Base-by-base conservation (phyloP, 495 filamentous ascomycete genomes). In the Penicillium odoratum region DNA sequence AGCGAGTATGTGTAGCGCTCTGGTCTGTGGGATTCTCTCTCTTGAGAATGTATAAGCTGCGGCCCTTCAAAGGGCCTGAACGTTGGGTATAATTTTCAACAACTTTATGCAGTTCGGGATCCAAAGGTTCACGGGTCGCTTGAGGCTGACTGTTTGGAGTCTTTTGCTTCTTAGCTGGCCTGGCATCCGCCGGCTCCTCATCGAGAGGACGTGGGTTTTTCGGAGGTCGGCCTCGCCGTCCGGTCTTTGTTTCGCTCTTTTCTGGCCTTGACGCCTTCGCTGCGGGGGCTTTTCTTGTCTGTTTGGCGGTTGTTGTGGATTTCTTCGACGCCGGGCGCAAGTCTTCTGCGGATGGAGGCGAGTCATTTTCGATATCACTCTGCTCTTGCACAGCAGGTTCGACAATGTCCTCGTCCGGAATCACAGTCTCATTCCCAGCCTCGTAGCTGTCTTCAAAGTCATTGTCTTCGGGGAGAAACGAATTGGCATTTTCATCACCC, bases 1-100 rank as follows among this genome's bases (percentile, higher is more conserved):
- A 84, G 46, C 84, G 81, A 29, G 81, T 81, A 44, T 78, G 74
- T 3, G 75, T 77, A 6, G 79, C 67, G 47, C 71, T 76, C 30
- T 69, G 65, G 55, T 84, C 74, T 13, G 71, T 67, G 25, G 84
- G 88, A 0, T 80, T 84, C 63, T 91, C 87, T 50, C 85, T 83
- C 47, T 90, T 89, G 51, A 88, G 75, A 53, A 91, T 87, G 53
- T 89, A 82, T 4, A 93, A 77, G 50, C 85, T 87, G 54, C 85
- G 84, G 53, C 76, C 75, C 51, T 77, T 79, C 51, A 77, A 61
- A n/a, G 74, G 75, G 9, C 76, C 76, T 18, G 75, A 73, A 40
- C 72, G 75, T 49, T 72, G 74, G 44, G 72, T 67, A 47, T 79
- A 75, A 45, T 75, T 71, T 46, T 77, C 73, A 15, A 78, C 72